Base-by-base conservation (phyloP, 371 early-diverging fungal species). In the Lichtheimia hyalospora region DNA sequence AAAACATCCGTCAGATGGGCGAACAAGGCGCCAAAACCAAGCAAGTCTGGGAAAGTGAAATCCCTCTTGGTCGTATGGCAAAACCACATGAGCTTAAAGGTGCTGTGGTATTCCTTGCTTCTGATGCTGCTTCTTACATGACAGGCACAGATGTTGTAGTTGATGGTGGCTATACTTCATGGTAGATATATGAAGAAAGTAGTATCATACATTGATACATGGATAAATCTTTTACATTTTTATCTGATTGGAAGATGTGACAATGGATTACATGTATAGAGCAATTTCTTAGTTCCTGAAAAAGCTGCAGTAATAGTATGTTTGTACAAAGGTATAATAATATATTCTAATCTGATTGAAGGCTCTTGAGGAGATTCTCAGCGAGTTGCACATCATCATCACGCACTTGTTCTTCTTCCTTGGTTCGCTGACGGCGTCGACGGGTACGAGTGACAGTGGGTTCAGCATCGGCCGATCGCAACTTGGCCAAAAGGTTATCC, bases 161-260 rank as follows among this genome's bases (percentile, higher is more conserved):
- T 2, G 77, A 74, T 59, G 77, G 77, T 50, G 74, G 74, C 2
- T 77, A 77, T 44, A 70, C 72, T 12, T 67, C 67, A 8, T 76
- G 73, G 71, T 76, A 58, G 61, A 25, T 25, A 25, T n/a, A n/a
- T n/a, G n/a, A n/a, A n/a, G n/a, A n/a, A 10, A 34, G 34, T 34
- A 8, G 7, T 28, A 28, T 3, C 28, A 28, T 28, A 1, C 10
- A 34, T 34, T 3, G 7, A 27, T 27, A 4, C 27, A 27, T 5
- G 0, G 7, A 27, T 2, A 2, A 3, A 10, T 34, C 10, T 10
- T 34, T 5, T 34, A 34, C 34, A 34, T 34, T 34, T 34, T 34
- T 34, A 34, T 34, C 6, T 25, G n/a, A n/a, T n/a, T n/a, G n/a
- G n/a, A n/a, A n/a, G n/a, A n/a, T 34, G 34, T 34, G 34, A 34